Evolutionary conservation across 495 filamentous ascomycete species (phyloP), one percentile per base, ranked within the genome.

Genomic region (Eremomyces bilateralis): DNA sequence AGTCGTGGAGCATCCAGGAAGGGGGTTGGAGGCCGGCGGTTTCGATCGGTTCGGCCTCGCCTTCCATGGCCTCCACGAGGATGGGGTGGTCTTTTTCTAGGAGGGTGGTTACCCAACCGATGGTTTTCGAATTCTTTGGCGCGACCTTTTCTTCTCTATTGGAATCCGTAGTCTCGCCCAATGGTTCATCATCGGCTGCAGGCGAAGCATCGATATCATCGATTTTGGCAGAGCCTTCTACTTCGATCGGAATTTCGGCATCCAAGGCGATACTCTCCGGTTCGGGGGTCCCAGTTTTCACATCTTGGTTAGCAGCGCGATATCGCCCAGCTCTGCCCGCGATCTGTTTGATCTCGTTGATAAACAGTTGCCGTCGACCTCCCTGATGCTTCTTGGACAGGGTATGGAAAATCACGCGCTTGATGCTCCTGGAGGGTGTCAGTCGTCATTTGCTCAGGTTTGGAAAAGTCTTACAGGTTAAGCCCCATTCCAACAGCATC

Each of bases 401-500:
- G 4, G 77, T 57, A 45, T 90, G 78, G 46, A 99, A 94, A 36
- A 99, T 67, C 40, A 99, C 60, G 22, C 88, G 77, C 46, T 81
- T 90, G 56, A 88, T 76, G 49, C 80, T 83, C 53, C 71, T 76
- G 34, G 20, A 28, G 13, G 8, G 24, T 8, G 8, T 13, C 8
- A 28, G 24, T 28, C n/a, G n/a, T n/a, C n/a, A n/a, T n/a, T n/a
- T n/a, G n/a, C 13, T 28, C 24, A 28, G 24, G 8, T 28, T 8
- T 28, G 8, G 24, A 28, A 28, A 31, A 15, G 20, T 39, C 61
- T 59, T 49, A 77, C 58, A 99, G 49, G 53, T 99, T 99, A 20
- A 99, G 56, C 1, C 88, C 88, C 88, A 99, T 99, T 16, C 88
- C 88, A 42, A 99, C 81, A 16, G 88, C 88, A 52, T 99, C 88